Conservation (phyloP, 1,284 basidiomycete species). For the Trichosporon sp. region DNA sequence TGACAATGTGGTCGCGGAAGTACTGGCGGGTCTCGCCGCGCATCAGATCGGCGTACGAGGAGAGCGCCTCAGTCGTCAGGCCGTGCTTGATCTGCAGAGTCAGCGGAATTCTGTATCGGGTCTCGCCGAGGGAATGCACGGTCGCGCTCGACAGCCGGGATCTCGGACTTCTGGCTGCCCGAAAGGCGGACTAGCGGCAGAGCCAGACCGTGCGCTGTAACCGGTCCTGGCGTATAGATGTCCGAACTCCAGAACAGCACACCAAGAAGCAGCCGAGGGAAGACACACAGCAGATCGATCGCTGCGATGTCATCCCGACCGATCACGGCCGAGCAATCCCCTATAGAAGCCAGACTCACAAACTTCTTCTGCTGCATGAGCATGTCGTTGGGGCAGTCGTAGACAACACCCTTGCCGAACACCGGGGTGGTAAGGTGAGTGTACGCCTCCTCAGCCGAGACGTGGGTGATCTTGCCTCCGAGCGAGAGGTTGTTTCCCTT, state of each 20-base stretch:
- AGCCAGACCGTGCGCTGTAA: no score
- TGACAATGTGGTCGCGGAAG: conserved; percentile 51
- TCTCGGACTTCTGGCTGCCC: conserved; percentile 16
- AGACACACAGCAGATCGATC: not conserved
- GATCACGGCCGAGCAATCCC: no score
- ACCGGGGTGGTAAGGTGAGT: conserved; percentile 87
- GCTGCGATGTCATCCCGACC: no score
- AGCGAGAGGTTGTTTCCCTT: conserved; percentile 93
- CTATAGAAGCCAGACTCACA: conserved; percentile 44
- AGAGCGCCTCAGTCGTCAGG: conserved; percentile 85
- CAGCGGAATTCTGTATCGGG: no score
- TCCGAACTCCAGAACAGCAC: no score
- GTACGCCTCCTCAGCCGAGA: conserved; percentile 96
- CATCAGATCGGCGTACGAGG: conserved; percentile 85
- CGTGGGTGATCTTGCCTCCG: conserved; percentile 84
- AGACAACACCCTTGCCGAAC: conserved; percentile 96
- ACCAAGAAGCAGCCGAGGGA: no score
- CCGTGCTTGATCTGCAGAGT: conserved; percentile 71
- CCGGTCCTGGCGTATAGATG: no score
- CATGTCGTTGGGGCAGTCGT: conserved; percentile 91
- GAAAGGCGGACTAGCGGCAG: no score
- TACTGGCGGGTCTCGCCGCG: conserved; percentile 73
- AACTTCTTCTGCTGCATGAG: conserved; percentile 99
- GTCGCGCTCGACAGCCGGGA: no score
- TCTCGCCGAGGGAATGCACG: not conserved